A percentile compares a stretch with the other conserved stretches of the same genome.
Evolutionary conservation across 306 rosid genomes (phyloP).

Genomic region (Mimosa bimucronata): DNA sequence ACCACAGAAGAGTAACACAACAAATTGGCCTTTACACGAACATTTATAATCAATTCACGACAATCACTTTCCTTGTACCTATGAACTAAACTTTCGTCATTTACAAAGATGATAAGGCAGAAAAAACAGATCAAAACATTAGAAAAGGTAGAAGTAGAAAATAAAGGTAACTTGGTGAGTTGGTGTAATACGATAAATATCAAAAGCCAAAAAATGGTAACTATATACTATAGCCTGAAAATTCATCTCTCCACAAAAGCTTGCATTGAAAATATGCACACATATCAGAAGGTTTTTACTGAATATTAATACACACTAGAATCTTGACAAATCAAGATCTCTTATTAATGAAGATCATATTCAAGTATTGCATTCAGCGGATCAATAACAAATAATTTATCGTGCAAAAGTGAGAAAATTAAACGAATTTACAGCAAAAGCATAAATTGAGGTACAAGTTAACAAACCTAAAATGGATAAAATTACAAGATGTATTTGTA

Average conservation of each 20-base stretch:
- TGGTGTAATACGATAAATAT: not conserved
- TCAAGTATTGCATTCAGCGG: not conserved
- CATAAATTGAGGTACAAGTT: not conserved
- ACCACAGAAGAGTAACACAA: not conserved
- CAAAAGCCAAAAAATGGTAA: not conserved
- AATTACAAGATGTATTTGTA: not conserved
- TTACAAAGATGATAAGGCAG: slow-evolving; percentile 5
- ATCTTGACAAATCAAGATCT: not conserved
- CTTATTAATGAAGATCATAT: not conserved
- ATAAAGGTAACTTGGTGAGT: not conserved
- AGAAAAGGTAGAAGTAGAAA: not conserved
- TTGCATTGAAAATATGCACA: not conserved
- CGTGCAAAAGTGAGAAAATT: not conserved
- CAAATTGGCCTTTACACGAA: not conserved
- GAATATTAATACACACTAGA: not conserved
- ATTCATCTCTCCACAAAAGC: not conserved
- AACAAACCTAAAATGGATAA: not conserved
- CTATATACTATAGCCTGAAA: not conserved
- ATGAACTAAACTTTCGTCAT: slow-evolving; percentile 1
- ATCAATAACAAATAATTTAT: not conserved
- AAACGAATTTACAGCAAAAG: not conserved
- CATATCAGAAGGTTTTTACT: not conserved
- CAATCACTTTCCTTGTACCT: slow-evolving; percentile 1
- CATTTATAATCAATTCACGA: not conserved
- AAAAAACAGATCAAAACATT: not conserved